These are phyloP conservation scores for Phytophthora podocarpi DNA, from an alignment of 352 stramenopile species.

Conservation along the genomic window DNA sequence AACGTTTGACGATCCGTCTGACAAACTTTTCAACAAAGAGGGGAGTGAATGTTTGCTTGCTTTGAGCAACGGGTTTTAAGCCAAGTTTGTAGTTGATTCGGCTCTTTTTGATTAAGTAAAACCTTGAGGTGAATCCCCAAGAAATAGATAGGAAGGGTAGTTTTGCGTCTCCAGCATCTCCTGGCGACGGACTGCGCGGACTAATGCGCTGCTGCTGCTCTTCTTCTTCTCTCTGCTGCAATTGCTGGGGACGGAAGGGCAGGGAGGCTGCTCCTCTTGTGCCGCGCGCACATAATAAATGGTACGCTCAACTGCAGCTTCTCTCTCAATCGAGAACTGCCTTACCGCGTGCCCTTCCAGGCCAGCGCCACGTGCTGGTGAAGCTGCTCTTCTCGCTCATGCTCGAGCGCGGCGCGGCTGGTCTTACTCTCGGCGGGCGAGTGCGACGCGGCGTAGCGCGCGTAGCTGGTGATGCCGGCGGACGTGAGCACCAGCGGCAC, in stretches of 20 bases:
- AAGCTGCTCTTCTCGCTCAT: constrained; percentile 49
- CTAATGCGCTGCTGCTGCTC: neutral
- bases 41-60: neutral
- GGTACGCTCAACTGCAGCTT: constrained; percentile 4
- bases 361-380: constrained; percentile 70
- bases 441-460: constrained; percentile 57
- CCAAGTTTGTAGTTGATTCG: too few relatives aligned
- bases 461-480: constrained; percentile 67
- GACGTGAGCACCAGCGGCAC: constrained; percentile 68
- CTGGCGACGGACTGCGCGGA: constrained; percentile 7
- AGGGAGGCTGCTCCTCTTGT: neutral
- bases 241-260: neutral
- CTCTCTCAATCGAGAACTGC: neutral
- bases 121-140: constrained; percentile 8
- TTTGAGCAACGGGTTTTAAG: neutral
- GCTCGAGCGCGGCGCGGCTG: constrained; percentile 30
- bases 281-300: constrained; percentile 12
- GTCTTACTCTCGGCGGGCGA: constrained; percentile 38
- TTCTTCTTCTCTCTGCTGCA: neutral
- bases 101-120: constrained; percentile 2
- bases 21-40: neutral
- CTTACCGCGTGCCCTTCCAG: constrained; percentile 74
- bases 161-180: constrained; percentile 4
- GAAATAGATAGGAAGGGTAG: constrained; percentile 27
- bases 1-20: constrained; percentile 7